Percentiles rank a stretch among this genome's conserved stretches.
Conservation (phyloP, 768 basidiomycete species). For the Mycena crocata region DNA sequence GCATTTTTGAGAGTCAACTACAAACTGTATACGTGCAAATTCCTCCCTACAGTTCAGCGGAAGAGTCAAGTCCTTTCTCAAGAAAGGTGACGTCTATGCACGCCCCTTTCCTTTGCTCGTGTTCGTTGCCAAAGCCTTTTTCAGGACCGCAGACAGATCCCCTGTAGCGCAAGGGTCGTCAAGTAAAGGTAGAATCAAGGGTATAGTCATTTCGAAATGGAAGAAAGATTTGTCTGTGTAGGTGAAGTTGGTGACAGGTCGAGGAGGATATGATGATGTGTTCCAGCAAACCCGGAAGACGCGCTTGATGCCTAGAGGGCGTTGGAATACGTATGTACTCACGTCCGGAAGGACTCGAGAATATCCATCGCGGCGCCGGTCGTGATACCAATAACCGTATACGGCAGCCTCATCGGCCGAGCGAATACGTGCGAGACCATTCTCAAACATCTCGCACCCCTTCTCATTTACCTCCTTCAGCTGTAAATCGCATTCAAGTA, state of each 20-base stretch:
- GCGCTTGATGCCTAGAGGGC: not conserved
- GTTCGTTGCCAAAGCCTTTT: not conserved
- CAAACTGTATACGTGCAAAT: no score
- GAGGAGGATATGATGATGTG: not conserved
- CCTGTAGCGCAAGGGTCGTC: not conserved
- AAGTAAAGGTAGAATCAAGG: not conserved
- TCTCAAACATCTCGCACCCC: not conserved
- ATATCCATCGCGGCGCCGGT: not conserved
- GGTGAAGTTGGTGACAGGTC: not conserved
- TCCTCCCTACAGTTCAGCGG: no score
- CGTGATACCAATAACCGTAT: slow-evolving; percentile 8
- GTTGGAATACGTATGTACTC: slow-evolving; percentile 12
- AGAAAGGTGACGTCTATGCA: no score
- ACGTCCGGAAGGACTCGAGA: not conserved
- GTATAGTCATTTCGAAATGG: not conserved
- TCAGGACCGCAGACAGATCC: not conserved
- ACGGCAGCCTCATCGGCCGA: not conserved
- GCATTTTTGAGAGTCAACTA: no score
- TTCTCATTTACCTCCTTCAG: not conserved
- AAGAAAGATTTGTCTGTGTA: not conserved
- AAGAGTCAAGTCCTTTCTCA: no score
- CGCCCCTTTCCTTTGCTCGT: slow-evolving; percentile 8
- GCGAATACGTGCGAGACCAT: not conserved
- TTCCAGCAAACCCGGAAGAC: slow-evolving; percentile 10
- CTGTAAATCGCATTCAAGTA: not conserved